Evolutionary conservation across 2,329 filamentous ascomycete species (phyloP).

Genomic region (Exserohilum turcica): DNA sequence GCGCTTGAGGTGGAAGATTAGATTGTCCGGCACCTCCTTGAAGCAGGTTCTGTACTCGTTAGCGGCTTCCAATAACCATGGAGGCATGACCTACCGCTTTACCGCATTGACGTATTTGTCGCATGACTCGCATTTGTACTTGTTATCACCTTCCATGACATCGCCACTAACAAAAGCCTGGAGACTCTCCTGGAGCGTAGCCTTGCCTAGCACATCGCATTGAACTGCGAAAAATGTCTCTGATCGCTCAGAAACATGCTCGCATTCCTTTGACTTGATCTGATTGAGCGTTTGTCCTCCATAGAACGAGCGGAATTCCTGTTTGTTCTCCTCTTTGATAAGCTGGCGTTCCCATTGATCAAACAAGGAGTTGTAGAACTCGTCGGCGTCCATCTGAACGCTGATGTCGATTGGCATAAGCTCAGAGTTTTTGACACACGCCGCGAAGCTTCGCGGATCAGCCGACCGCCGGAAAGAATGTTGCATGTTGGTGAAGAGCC

Average conservation of each 20-base stretch:
- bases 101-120: constrained; percentile 85
- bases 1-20: constrained; percentile 93
- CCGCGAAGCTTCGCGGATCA: constrained; percentile 74
- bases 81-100: constrained; percentile 64
- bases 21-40: constrained; percentile 88
- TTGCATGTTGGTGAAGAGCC: constrained; percentile 84
- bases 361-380: constrained; percentile 94
- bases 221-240: constrained; percentile 95
- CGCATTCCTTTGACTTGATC: constrained; percentile 91
- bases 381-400: constrained; percentile 96
- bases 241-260: constrained; percentile 86
- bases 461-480: constrained; percentile 75
- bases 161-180: constrained; percentile 96
- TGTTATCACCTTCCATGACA: constrained; percentile 96
- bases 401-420: constrained; percentile 82
- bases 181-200: constrained; percentile 80
- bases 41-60: constrained; percentile 70
- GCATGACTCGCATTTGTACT: constrained; percentile 94
- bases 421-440: constrained; percentile 80
- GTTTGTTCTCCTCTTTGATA: constrained; percentile 68
- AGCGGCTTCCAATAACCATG: constrained; percentile 10
- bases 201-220: constrained; percentile 94
- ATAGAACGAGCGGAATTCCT: constrained; percentile 79
- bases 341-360: constrained; percentile 89
- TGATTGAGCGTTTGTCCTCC: constrained; percentile 92